Evolutionary conservation across 129 eudicot genomes (phyloP).

Genomic region (Helichrysum umbraculigerum): DNA sequence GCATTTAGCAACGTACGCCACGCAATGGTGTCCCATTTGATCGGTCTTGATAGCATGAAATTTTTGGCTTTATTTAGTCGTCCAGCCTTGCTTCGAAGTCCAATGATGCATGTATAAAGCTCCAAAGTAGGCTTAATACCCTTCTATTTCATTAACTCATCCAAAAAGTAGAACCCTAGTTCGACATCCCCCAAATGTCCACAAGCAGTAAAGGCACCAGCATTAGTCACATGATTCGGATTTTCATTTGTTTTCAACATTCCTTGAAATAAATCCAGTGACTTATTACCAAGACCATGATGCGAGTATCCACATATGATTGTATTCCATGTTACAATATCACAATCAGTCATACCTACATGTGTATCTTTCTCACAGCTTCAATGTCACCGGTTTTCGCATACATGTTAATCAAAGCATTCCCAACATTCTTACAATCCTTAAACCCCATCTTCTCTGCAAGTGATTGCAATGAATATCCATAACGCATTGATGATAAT

Average conservation of each 20-base stretch:
- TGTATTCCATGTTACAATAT: conserved; percentile 56
- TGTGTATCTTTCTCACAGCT: conserved; percentile 47
- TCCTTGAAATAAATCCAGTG: conserved; percentile 44
- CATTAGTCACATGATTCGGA: conserved; percentile 54
- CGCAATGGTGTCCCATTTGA: conserved; percentile 57
- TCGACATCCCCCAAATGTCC: conserved; percentile 56
- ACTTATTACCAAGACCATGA: conserved; percentile 63
- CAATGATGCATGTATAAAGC: conserved; percentile 67
- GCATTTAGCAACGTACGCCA: conserved; percentile 71
- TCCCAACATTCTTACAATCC: conserved; percentile 40
- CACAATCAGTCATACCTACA: conserved; percentile 31
- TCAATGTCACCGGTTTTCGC: conserved; percentile 46
- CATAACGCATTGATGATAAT: conserved; percentile 49
- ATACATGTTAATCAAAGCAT: conserved; percentile 54
- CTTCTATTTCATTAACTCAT: conserved; percentile 42
- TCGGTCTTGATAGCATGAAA: conserved; percentile 45
- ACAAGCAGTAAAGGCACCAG: conserved; percentile 63
- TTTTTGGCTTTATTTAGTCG: conserved; percentile 49
- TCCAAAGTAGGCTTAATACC: conserved; percentile 59
- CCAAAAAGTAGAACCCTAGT: conserved; percentile 59
- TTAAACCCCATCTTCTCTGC: conserved; percentile 48
- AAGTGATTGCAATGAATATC: conserved; percentile 50
- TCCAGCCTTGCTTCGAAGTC: conserved; percentile 64
- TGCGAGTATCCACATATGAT: conserved; percentile 56
- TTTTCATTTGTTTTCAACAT: conserved; percentile 47